Percentiles rank a stretch among this genome's conserved stretches.
Evolutionary conservation across 2,329 filamentous ascomycete species (phyloP).

Genomic region (Epichloe glyceriae): DNA sequence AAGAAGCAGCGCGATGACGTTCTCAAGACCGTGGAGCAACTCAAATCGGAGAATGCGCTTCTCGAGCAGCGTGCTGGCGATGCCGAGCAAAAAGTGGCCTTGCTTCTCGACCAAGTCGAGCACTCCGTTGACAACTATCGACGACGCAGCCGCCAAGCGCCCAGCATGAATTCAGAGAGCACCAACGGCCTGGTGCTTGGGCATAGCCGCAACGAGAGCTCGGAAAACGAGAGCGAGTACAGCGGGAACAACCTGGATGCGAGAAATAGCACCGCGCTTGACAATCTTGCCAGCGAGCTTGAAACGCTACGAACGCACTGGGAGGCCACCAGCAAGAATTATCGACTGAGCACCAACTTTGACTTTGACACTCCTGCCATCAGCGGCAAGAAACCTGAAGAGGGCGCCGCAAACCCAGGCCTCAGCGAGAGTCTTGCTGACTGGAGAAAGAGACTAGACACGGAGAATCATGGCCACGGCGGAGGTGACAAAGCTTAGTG

Average conservation of each 20-base stretch:
- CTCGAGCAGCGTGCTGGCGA: conserved; percentile 78
- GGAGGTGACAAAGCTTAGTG: conserved; percentile 4
- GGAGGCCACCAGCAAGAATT: conserved; percentile 93
- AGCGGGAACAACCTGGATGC: conserved; percentile 36
- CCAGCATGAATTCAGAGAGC: conserved; percentile 27
- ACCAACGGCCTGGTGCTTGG: conserved; percentile 25
- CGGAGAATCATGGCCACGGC: conserved; percentile 25
- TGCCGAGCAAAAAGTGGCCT: conserved; percentile 83
- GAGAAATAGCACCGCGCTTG: conserved; percentile 57
- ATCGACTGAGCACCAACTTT: conserved; percentile 78
- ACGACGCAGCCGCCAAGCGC: conserved; percentile 52
- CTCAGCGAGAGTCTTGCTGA: conserved; percentile 63
- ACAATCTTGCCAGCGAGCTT: conserved; percentile 83
- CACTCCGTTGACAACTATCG: conserved; percentile 90
- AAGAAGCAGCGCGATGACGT: conserved; percentile 57
- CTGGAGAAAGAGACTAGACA: conserved; percentile 68
- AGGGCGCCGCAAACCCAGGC: conserved; percentile 26
- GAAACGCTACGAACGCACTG: conserved; percentile 84
- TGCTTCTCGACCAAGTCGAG: conserved; percentile 90
- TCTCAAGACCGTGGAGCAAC: conserved; percentile 53
- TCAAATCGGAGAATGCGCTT: conserved; percentile 68
- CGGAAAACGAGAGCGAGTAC: conserved; percentile 50
- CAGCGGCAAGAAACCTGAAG: conserved; percentile 29
- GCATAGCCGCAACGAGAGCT: conserved; percentile 41
- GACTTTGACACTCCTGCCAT: conserved; percentile 54